Conservation (phyloP, 2,329 filamentous ascomycete species). For the Penicillium italicum region DNA sequence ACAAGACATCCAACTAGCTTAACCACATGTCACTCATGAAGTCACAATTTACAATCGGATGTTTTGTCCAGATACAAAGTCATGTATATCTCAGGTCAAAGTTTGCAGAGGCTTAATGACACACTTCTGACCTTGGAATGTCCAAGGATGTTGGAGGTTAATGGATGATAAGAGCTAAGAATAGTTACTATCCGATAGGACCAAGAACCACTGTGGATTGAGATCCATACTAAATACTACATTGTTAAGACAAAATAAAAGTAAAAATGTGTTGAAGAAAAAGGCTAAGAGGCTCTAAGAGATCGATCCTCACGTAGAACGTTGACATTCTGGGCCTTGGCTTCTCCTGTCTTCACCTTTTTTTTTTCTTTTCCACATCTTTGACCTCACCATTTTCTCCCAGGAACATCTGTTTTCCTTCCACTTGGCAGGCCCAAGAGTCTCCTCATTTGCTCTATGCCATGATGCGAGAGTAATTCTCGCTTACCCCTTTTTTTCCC, state of each 20-base stretch:
- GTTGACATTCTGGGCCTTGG: constrained; percentile 13
- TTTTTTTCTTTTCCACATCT: constrained; percentile 6
- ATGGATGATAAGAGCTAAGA: neutral
- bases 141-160: neutral
- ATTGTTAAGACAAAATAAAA: neutral
- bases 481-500: neutral
- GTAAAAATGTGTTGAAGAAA: neutral
- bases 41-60: neutral
- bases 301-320: neutral
- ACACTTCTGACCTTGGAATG: neutral
- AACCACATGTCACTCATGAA: neutral
- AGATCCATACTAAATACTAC: neutral
- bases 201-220: neutral
- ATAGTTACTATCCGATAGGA: neutral
- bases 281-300: neutral
- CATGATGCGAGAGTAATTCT: constrained; percentile 17
- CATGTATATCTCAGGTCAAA: neutral
- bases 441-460: constrained; percentile 6
- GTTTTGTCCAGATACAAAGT: neutral
- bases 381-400: constrained; percentile 16
- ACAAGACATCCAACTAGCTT: too few relatives aligned
- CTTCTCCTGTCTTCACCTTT: constrained; percentile 1
- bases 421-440: constrained; percentile 24
- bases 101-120: neutral
- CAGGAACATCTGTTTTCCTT: neutral